A percentile compares a stretch with the other conserved stretches of the same genome.
Evolutionary conservation across 805 yeast genomes (phyloP).

Genomic region (Kodamaea leandrae): DNA sequence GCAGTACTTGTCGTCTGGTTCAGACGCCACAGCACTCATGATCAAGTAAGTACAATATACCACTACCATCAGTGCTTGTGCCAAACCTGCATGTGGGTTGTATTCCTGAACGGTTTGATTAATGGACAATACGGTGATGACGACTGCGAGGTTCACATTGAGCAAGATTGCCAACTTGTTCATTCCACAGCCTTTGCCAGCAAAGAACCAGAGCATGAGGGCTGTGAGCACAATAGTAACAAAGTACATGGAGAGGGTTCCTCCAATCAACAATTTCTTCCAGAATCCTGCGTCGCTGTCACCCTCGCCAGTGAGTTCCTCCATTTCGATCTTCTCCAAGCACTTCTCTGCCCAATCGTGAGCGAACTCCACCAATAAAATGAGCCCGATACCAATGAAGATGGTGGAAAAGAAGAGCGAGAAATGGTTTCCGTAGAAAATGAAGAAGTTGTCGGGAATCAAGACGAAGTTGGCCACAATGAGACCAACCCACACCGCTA

Average conservation of each 20-base stretch:
- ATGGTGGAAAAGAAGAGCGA: conserved; percentile 81
- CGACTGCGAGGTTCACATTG: conserved; percentile 62
- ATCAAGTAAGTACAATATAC: conserved; percentile 89
- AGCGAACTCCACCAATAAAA: conserved; percentile 91
- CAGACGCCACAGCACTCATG: conserved; percentile 90
- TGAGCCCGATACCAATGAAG: conserved; percentile 85
- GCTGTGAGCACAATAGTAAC: conserved; percentile 70
- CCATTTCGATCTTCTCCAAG: conserved; percentile 83
- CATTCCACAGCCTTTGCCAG: conserved; percentile 79
- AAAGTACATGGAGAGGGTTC: conserved; percentile 82
- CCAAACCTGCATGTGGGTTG: conserved; percentile 93
- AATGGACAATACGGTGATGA: conserved; percentile 69
- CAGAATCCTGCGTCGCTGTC: conserved; percentile 61
- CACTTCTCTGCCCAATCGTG: conserved; percentile 99
- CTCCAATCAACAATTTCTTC: conserved; percentile 79
- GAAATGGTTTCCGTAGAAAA: conserved; percentile 87
- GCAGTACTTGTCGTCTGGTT: conserved; percentile 91
- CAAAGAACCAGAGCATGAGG: conserved; percentile 79
- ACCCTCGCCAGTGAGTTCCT: conserved; percentile 49
- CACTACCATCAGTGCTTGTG: conserved; percentile 95
- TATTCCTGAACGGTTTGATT: conserved; percentile 83
- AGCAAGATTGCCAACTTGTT: conserved; percentile 83
- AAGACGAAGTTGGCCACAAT: conserved; percentile 60
- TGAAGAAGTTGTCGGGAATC: conserved; percentile 83
- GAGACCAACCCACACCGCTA: conserved; percentile 56